Percentiles rank a stretch among this genome's conserved stretches.
These are phyloP conservation scores for Cryptosporidium tyzzeri DNA, from an alignment of 169 alveolate species.

Conservation along the genomic window DNA sequence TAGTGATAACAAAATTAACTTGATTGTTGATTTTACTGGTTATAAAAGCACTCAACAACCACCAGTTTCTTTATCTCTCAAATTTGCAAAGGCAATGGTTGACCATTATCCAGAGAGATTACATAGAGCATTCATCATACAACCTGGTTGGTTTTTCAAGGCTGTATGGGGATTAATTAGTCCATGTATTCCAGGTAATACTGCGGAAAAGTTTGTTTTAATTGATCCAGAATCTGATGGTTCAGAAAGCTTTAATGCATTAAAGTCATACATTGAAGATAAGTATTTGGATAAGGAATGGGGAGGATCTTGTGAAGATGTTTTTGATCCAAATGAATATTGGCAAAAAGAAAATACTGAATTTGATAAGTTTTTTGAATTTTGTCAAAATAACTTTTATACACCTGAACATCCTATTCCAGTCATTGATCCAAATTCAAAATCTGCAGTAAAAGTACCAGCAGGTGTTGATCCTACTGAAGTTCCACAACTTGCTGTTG, in stretches of 20 bases:
- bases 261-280: slow-evolving; percentile 8
- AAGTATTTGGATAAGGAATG: slow-evolving; percentile 66
- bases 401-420: slow-evolving; percentile 49
- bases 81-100: slow-evolving; percentile 76
- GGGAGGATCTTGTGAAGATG: slow-evolving; percentile 71
- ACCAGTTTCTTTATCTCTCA: slow-evolving; percentile 71
- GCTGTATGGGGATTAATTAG: slow-evolving; percentile 75
- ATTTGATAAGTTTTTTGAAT: slow-evolving; percentile 48
- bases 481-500: slow-evolving; percentile 51
- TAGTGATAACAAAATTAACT: slow-evolving; percentile 51
- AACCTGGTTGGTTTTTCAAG: slow-evolving; percentile 73
- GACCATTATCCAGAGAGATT: slow-evolving; percentile 74
- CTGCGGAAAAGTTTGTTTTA: slow-evolving; percentile 69
- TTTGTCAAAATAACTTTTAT: slow-evolving; percentile 64
- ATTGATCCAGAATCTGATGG: slow-evolving; percentile 74
- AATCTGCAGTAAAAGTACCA: not conserved
- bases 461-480: not conserved
- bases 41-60: slow-evolving; percentile 71
- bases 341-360: slow-evolving; percentile 63
- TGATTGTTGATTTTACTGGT: slow-evolving; percentile 72
- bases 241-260: slow-evolving; percentile 20
- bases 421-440: slow-evolving; percentile 24
- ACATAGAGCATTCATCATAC: slow-evolving; percentile 55
- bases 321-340: slow-evolving; percentile 48
- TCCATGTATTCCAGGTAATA: slow-evolving; percentile 73